phyloP scores from a whole-genome alignment of 306 rosid species.

The Sindora glabra region DNA sequence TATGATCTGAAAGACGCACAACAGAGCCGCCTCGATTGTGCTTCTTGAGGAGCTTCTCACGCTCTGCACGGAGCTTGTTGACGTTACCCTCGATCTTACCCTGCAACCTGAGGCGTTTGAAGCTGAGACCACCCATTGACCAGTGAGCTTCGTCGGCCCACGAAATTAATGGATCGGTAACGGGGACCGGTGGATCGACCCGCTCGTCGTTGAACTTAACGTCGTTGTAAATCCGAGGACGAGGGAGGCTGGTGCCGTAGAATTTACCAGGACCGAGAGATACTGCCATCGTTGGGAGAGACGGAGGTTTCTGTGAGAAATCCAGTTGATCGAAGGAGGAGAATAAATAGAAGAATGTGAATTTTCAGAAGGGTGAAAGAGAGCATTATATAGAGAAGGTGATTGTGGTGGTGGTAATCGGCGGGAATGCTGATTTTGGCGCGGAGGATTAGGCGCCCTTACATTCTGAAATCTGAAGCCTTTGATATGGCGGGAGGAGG shows the following conservation, averaged over 20 bases:
- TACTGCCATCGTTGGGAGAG: conserved; percentile 41
- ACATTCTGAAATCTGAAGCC: background rate
- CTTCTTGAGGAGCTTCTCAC: conserved; percentile 22
- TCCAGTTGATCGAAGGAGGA: background rate
- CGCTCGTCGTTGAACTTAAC: conserved; percentile 54
- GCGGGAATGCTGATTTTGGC: conserved; percentile 29
- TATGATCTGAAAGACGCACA: background rate
- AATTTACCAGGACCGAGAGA: conserved; percentile 69
- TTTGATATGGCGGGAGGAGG: no score
- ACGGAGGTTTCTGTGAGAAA: background rate
- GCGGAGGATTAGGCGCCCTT: conserved; percentile 33
- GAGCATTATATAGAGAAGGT: no score
- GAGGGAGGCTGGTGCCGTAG: conserved; percentile 85
- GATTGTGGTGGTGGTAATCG: background rate
- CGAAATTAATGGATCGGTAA: conserved; percentile 44
- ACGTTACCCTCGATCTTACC: conserved; percentile 82
- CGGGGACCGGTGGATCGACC: conserved; percentile 55
- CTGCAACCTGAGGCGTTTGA: conserved; percentile 64
- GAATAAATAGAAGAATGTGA: no score
- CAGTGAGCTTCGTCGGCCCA: conserved; percentile 96
- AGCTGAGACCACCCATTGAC: conserved; percentile 88
- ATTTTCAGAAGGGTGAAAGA: no score
- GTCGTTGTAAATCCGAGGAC: conserved; percentile 74
- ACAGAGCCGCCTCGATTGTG: background rate
- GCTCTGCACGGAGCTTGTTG: conserved; percentile 56